Evolutionary conservation across 306 rosid species (phyloP), one percentile per base, ranked within the genome.

Genomic region (Trifolium pratense): DNA sequence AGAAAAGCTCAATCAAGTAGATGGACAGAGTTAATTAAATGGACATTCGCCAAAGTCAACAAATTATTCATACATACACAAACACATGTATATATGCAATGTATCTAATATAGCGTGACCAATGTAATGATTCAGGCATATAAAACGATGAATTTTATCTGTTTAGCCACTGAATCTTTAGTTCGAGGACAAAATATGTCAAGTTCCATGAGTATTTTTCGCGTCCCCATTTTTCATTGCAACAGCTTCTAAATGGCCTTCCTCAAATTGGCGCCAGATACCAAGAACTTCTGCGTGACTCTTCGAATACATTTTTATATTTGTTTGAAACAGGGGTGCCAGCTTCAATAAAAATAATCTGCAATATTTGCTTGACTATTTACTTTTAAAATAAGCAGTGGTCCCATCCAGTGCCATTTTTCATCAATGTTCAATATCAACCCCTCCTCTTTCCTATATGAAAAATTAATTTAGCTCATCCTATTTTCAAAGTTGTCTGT

Each of bases 1-100:
- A 69, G 71, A 71, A 73, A 58, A 71, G 53, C 46, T 69, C 67
- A 78, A 73, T 39, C 71, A 65, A 5, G 66, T 51, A 79, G 77
- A 68, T 51, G 18, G 14, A 10, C 46, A 45, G 65, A 79, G 71
- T 70, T 66, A 55, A 71, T 56, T 39, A 64, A 61, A 71, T 55
- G 20, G 57, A 59, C 72, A 75, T 39, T 26, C 10, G 36, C 63
- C 20, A 64, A 43, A 69, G 16, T 45, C 40, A 75, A 32, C 43
- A 11, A 70, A 45, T 64, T 31, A 59, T 34, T 31, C 43, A 16
- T 40, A 26, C 59, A 26, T 40, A 9, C 37, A 26, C 40, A 5
- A 31, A 66, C 4, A 56, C 18, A 51, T 51, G 18, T 11, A 49
- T 69, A 9, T 7, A 43, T 43, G 16, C 5, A 43, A n/a, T 9